phyloP scores from a whole-genome alignment of 2,329 filamentous ascomycete genomes.

The Penicillium concentricum region DNA sequence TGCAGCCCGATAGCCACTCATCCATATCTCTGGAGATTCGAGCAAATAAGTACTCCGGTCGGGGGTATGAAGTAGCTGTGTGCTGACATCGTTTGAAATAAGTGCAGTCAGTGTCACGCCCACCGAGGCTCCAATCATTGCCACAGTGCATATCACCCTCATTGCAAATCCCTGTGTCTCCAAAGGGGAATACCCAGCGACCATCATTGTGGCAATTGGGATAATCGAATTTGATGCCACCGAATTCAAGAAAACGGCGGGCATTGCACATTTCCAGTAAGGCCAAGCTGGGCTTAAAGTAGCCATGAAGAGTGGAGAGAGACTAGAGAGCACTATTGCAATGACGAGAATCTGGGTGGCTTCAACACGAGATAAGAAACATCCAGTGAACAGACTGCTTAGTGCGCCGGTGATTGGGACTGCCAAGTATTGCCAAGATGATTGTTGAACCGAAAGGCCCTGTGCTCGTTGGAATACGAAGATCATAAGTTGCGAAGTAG shows the following conservation, averaged over 20 bases:
- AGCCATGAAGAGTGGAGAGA: constrained; percentile 4
- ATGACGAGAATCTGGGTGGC: not conserved
- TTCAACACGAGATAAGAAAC: not conserved
- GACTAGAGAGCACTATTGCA: not conserved
- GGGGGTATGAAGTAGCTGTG: not conserved
- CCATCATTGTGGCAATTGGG: not conserved
- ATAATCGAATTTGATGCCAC: not conserved
- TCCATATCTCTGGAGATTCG: not conserved
- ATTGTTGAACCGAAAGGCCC: not conserved
- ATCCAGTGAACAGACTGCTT: not conserved
- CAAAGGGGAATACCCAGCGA: not conserved
- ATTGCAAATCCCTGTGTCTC: constrained; percentile 2
- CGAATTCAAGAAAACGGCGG: not conserved
- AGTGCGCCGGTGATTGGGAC: not conserved
- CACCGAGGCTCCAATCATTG: constrained; percentile 5
- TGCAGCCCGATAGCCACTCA: constrained; percentile 4
- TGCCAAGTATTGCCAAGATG: constrained; percentile 3
- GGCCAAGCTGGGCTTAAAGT: not conserved
- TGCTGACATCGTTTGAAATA: constrained; percentile 2
- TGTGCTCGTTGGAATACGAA: constrained; percentile 7
- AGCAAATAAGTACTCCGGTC: not conserved
- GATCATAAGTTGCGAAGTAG: constrained; percentile 1
- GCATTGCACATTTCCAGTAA: not conserved
- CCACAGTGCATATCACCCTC: constrained; percentile 6
- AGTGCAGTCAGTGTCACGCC: constrained; percentile 1